Conservation (phyloP, 148 eudicot species). For the Rhododendron simsii region DNA sequence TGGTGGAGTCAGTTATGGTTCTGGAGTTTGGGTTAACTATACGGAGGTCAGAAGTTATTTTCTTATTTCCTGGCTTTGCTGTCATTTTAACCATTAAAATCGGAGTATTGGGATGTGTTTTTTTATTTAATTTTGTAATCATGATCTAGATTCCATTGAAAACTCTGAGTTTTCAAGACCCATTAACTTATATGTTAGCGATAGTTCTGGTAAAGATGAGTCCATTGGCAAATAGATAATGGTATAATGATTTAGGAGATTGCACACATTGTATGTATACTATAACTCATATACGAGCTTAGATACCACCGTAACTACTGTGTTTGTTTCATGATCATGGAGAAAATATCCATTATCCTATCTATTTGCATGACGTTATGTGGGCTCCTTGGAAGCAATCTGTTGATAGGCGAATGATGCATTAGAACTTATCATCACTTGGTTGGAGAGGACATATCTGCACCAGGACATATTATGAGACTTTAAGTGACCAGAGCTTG, state of each 20-base stretch:
- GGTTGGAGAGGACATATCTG: too few species aligned
- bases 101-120: neutral
- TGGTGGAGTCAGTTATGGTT: constrained; percentile 79
- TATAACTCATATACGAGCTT: neutral
- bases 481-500: neutral
- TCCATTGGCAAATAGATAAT: neutral
- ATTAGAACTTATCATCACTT: neutral
- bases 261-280: neutral
- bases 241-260: neutral
- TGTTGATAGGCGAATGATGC: neutral
- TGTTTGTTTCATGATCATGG: neutral
- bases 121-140: neutral
- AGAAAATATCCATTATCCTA: neutral
- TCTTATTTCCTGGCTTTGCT: constrained; percentile 2
- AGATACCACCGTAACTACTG: neutral
- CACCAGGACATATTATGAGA: neutral
- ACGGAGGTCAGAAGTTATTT: constrained; percentile 50
- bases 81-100: neutral
- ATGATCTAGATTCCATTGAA: neutral
- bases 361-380: too few species aligned
- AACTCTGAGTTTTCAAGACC: neutral
- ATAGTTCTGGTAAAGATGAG: neutral
- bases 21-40: constrained; percentile 80
- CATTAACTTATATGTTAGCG: neutral
- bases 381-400: too few species aligned